Percentiles rank a stretch among this genome's conserved stretches.
phyloP scores from a whole-genome alignment of 805 yeast species.

The Saccharomyces jurei region DNA sequence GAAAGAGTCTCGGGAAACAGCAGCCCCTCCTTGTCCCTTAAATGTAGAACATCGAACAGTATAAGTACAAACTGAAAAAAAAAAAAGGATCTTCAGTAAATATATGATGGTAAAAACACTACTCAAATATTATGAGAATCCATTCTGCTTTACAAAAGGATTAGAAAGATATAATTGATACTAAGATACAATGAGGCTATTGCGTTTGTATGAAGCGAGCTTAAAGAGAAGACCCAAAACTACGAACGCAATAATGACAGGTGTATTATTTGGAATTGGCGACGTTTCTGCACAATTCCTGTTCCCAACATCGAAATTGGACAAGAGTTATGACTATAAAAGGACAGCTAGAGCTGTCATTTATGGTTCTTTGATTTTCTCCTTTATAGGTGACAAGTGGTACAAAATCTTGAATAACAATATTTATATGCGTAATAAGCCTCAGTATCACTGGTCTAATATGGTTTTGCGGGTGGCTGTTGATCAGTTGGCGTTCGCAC shows the following conservation, averaged over 20 bases:
- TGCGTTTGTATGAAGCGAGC: constrained; percentile 15
- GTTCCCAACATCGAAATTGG: constrained; percentile 29
- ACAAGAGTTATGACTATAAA: constrained; percentile 36
- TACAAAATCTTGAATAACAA: constrained; percentile 42
- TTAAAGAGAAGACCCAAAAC: constrained; percentile 41
- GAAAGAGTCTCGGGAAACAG: neutral
- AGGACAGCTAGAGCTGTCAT: constrained; percentile 57
- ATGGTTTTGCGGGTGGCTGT: constrained; percentile 45
- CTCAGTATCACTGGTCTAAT: constrained; percentile 24
- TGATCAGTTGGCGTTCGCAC: constrained; percentile 76
- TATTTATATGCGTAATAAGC: constrained; percentile 33
- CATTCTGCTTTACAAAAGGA: neutral
- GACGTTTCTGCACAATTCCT: constrained; percentile 63
- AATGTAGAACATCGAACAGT: neutral
- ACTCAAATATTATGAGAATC: neutral
- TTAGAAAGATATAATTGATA: neutral
- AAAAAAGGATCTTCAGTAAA: neutral
- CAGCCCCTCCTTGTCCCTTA: neutral
- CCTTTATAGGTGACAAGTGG: constrained; percentile 71
- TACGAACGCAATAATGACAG: constrained; percentile 49
- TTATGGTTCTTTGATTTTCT: constrained; percentile 69
- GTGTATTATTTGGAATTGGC: constrained; percentile 64
- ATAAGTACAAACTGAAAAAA: neutral
- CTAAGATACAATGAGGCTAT: constrained; percentile 1
- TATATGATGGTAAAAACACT: neutral